Base-by-base conservation (phyloP, 202 grass and related monocot species). In the Hordeum pubiflorum region DNA sequence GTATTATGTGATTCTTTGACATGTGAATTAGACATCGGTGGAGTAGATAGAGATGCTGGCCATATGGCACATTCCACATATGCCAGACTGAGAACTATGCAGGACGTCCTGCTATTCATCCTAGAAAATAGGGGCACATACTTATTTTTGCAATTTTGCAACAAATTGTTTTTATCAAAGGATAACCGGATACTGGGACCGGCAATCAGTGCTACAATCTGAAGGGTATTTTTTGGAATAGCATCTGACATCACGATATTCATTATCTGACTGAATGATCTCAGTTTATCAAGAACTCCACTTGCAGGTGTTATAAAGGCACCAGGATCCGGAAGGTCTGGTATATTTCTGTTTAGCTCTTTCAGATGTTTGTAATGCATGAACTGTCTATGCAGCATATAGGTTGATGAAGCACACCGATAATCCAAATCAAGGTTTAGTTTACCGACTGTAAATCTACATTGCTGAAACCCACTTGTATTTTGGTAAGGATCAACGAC, bases 371-470 rank as follows among this genome's bases (percentile, higher is more conserved):
- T 85, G 76, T 69, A 69, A 17, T 80, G 81, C 32, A 63, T 48
- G 65, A 90, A 75, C 58, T 88, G 78, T 78, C 61, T 82, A 31
- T 83, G 87, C 17, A 88, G 22, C 18, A 81, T 63, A 86, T 86
- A 92, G 54, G 78, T 81, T 58, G 77, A 92, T 33, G 82, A 82
- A 78, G 82, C 75, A 82, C 87, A 90, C 33, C 78, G 59, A 80
- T 86, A 80, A 76, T 88, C 89, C 15, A 95, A 88, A 79, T 92
- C 83, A 84, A 90, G 50, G 60, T 88, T 92, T 72, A 90, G 57
- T 87, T 78, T 94, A 56, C 92, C 92, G 6, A 83, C 29, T 85
- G 84, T 81, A 50, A 91, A 87, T 80, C 72, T 87, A 77, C 68
- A 81, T 72, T 94, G 83, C 44, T 91, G 80, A 52, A 87, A 73